Base-by-base conservation (phyloP, 345 rosid genomes). In the Citrus hindsii region DNA sequence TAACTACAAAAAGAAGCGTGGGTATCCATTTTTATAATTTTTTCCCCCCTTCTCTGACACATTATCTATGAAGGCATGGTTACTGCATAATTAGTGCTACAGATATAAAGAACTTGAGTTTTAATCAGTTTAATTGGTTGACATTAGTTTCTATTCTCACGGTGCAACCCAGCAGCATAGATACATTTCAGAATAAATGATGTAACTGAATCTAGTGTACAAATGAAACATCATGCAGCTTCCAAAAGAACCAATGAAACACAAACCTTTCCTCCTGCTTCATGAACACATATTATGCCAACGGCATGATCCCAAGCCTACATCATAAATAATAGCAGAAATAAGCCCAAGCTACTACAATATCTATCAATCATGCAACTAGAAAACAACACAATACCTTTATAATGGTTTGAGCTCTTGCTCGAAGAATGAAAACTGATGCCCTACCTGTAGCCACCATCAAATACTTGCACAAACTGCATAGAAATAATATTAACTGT, bases 241-340 rank as follows among this genome's bases (percentile, higher is more conserved):
- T 18, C 24, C 14, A 51, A 62, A 68, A 46, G 30, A 22, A 40
- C 55, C 28, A 24, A 67, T 40, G 21, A 25, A 79, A 16, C 13
- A 62, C 77, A 19, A 73, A 94, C 98, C 98, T 86, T 95, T 82
- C 98, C 98, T 75, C 95, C 97, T 1, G 98, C 97, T 88, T 95
- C 98, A 79, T 78, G 90, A 66, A 92, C 95, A 8, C 98, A 95
- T 80, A 93, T 86, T 76, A 90, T 76, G 58, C 98, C 98, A 83
- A 91, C 95, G 83, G 97, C 98, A 89, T 93, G 98, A 86, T 95
- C 98, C 98, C 98, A 95, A 56, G 90, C 85, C 98, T 95, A 81
- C 60, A 81, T 33, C 33, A 67, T 61, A 53, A 72, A 65, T 46
- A 38, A 78, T 62, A 76, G 37, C 14, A 75, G 32, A 21, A 68